Evolutionary conservation across 2,329 filamentous ascomycete genomes (phyloP).

Genomic region (Colletotrichum plurivorum): DNA sequence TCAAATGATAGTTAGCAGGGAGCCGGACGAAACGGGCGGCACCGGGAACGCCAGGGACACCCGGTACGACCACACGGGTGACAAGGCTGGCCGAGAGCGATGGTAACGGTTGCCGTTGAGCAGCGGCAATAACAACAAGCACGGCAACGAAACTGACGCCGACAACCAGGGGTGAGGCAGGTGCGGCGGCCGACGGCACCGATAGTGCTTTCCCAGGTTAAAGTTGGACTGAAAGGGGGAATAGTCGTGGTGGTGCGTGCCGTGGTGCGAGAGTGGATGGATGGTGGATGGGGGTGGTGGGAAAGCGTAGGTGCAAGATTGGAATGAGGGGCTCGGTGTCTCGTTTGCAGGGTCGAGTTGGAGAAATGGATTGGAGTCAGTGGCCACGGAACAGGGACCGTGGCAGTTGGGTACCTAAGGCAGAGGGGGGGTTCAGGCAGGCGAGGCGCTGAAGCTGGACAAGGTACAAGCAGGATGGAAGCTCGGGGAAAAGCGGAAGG

Average conservation of each 20-base stretch:
- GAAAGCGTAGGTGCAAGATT: slow-evolving; percentile 25
- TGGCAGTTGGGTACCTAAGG: slow-evolving; percentile 9
- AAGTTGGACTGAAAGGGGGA: slow-evolving; percentile 18
- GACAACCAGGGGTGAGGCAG: slow-evolving; percentile 5
- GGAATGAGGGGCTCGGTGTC: slow-evolving; percentile 30
- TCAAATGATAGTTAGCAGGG: slow-evolving; percentile 32
- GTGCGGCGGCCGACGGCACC: slow-evolving; percentile 25
- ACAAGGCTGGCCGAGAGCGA: slow-evolving; percentile 1
- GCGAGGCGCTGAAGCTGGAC: slow-evolving; percentile 1
- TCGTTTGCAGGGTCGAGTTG: slow-evolving; percentile 16
- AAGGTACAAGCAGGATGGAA: slow-evolving; percentile 27
- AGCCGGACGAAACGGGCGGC: slow-evolving; percentile 3
- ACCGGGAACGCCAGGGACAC: slow-evolving; percentile 7
- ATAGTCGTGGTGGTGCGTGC: not conserved
- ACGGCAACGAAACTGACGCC: not conserved
- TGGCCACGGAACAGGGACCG: slow-evolving; percentile 16
- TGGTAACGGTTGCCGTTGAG: not conserved
- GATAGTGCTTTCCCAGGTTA: slow-evolving; percentile 5
- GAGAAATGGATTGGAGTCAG: slow-evolving; percentile 5
- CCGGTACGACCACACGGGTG: not conserved
- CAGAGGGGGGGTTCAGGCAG: slow-evolving; percentile 1
- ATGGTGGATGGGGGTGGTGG: slow-evolving; percentile 1
- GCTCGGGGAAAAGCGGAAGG: slow-evolving; percentile 14
- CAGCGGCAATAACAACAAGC: not conserved
- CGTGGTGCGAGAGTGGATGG: slow-evolving; percentile 18